These are phyloP conservation scores for Colletotrichum sp. DNA, from an alignment of 2,329 filamentous ascomycete species.

Conservation along the genomic window DNA sequence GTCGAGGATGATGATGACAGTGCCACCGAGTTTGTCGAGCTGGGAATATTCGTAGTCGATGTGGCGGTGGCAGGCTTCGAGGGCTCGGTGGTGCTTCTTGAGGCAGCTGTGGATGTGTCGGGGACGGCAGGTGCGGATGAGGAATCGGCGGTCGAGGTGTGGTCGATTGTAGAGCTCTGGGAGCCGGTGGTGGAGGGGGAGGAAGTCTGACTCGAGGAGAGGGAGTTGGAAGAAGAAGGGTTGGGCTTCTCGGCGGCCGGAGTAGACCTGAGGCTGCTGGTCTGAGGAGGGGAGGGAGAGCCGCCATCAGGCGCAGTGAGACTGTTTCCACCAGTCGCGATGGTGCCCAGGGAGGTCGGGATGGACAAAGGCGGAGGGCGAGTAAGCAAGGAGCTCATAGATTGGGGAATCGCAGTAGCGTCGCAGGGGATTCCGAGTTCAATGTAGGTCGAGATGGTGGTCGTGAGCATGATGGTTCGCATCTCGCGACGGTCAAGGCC, in stretches of 20 bases:
- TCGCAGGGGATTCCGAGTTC: neutral
- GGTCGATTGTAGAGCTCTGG: neutral
- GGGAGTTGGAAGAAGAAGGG: neutral
- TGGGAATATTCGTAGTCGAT: too few relatives aligned
- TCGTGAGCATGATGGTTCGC: neutral
- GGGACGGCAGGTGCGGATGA: neutral
- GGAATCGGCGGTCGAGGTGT: neutral
- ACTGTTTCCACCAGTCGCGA: neutral
- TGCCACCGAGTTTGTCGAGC: too few relatives aligned
- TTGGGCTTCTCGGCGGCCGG: fast-evolving
- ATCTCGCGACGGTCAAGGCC: neutral
- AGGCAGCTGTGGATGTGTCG: neutral
- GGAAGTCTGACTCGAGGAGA: neutral
- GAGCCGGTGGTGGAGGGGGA: neutral
- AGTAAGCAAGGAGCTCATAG: neutral
- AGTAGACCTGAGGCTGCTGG: neutral
- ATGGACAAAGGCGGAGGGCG: neutral
- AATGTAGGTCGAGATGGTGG: neutral
- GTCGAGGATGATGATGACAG: neutral
- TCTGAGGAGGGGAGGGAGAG: neutral
- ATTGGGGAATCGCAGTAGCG: neutral
- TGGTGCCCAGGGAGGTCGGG: neutral
- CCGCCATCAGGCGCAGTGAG: too few relatives aligned
- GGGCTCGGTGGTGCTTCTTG: neutral
- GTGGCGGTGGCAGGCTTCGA: neutral